Conservation (phyloP, 148 eudicot species). For the Silene conica region DNA sequence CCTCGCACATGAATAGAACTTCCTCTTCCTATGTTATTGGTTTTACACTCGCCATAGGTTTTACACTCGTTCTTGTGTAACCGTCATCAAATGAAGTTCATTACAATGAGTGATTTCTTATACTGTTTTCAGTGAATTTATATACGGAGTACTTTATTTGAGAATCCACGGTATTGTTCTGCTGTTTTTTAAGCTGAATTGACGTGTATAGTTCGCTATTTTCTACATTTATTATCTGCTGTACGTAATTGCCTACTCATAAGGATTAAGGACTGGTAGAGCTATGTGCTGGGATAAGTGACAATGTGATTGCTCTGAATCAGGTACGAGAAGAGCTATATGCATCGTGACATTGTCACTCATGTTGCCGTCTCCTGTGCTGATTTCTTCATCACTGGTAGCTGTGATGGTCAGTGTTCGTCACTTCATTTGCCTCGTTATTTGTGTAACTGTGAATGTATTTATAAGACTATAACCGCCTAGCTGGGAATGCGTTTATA, state of each 20-base stretch:
- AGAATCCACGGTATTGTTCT: no score
- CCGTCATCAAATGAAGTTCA: no score
- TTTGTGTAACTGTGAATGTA: neutral
- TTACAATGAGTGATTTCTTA: no score
- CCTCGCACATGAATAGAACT: no score
- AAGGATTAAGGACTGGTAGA: neutral
- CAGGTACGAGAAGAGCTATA: constrained; percentile 98
- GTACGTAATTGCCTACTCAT: no score
- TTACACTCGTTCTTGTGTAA: no score
- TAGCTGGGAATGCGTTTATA: neutral
- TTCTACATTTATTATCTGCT: neutral
- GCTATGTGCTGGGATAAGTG: neutral
- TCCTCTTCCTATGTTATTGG: no score
- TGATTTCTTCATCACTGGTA: constrained; percentile 92
- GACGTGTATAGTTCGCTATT: no score
- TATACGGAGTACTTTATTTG: no score
- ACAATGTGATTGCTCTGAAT: constrained; percentile 5
- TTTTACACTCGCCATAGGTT: no score
- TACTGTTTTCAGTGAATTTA: no score
- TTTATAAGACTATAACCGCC: neutral
- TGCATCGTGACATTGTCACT: constrained; percentile 97
- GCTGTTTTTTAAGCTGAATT: no score
- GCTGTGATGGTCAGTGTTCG: constrained; percentile 71
- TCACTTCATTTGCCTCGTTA: neutral
- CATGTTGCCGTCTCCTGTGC: constrained; percentile 91